These are phyloP conservation scores for Primulina eburnea DNA, from an alignment of 257 asterid genomes.

Conservation along the genomic window DNA sequence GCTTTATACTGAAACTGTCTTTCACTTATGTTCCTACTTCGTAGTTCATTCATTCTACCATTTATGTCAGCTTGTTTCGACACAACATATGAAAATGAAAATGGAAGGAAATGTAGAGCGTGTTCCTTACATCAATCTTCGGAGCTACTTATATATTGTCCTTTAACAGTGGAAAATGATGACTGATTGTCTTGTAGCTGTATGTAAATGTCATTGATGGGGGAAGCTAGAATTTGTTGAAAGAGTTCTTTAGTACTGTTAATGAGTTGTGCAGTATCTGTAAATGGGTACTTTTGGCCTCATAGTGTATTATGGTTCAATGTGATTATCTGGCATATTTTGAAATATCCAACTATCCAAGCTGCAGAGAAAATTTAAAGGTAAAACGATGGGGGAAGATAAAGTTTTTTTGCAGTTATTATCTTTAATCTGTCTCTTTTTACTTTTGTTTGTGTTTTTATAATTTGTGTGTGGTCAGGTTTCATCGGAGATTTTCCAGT, in stretches of 20 bases:
- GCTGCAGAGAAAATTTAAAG: neutral
- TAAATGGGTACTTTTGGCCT: neutral
- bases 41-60: neutral
- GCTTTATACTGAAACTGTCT: too few relatives aligned
- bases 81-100: neutral
- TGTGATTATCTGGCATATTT: neutral
- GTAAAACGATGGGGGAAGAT: neutral
- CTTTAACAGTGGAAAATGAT: too few relatives aligned
- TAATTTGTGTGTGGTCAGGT: conserved; percentile 45
- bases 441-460: neutral
- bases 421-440: conserved; percentile 15
- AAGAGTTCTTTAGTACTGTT: conserved; percentile 1
- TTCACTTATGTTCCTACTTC: neutral
- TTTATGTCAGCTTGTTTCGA: neutral
- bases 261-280: neutral
- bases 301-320: neutral
- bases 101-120: neutral
- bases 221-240: neutral
- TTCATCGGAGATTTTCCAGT: conserved; percentile 81
- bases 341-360: neutral
- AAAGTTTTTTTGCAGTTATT: neutral
- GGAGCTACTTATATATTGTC: too few relatives aligned
- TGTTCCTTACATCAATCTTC: neutral
- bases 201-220: neutral
- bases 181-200: neutral